A percentile compares a stretch with the other conserved stretches of the same genome.
Evolutionary conservation across 1,284 basidiomycete species (phyloP).

Genomic region (Vanrija pseudolonga): DNA sequence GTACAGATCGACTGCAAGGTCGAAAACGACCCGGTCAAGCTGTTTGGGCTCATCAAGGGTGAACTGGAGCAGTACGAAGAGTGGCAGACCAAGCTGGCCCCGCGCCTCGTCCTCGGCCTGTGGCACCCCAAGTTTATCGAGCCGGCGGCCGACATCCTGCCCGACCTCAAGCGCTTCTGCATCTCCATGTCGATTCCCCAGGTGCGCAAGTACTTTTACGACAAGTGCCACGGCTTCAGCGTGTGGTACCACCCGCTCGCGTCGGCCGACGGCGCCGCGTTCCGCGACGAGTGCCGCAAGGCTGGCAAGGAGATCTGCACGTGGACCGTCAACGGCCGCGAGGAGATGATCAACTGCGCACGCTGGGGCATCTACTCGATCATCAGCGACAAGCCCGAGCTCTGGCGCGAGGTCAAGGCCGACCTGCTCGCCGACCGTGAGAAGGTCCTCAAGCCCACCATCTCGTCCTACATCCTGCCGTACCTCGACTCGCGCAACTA

Average conservation of each 20-base stretch:
- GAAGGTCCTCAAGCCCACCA: constrained; percentile 29
- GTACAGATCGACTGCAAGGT: constrained; percentile 61
- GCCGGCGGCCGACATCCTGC: constrained; percentile 69
- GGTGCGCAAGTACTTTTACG: constrained; percentile 86
- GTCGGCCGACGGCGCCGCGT: constrained; percentile 64
- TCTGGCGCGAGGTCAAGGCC: constrained; percentile 37
- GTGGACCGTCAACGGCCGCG: constrained; percentile 92
- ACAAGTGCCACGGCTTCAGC: constrained; percentile 81
- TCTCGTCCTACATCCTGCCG: constrained; percentile 28
- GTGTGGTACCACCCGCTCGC: constrained; percentile 74
- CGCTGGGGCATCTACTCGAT: constrained; percentile 88
- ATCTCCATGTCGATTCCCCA: constrained; percentile 65
- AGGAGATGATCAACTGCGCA: constrained; percentile 93
- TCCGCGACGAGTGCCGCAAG: constrained; percentile 70
- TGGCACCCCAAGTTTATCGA: constrained; percentile 73
- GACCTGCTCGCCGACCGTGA: constrained; percentile 30
- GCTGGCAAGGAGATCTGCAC: constrained; percentile 86
- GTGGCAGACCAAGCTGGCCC: constrained; percentile 78
- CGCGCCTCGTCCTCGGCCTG: constrained; percentile 77
- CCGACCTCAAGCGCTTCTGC: constrained; percentile 78
- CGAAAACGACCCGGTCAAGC: constrained; percentile 79
- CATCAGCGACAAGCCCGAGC: constrained; percentile 66
- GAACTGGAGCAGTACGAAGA: constrained; percentile 65
- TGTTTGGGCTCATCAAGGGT: constrained; percentile 80
- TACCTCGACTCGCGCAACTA: constrained; percentile 34